Conservation (phyloP, 2,329 filamentous ascomycete species). For the Raffaelea albimanens region DNA sequence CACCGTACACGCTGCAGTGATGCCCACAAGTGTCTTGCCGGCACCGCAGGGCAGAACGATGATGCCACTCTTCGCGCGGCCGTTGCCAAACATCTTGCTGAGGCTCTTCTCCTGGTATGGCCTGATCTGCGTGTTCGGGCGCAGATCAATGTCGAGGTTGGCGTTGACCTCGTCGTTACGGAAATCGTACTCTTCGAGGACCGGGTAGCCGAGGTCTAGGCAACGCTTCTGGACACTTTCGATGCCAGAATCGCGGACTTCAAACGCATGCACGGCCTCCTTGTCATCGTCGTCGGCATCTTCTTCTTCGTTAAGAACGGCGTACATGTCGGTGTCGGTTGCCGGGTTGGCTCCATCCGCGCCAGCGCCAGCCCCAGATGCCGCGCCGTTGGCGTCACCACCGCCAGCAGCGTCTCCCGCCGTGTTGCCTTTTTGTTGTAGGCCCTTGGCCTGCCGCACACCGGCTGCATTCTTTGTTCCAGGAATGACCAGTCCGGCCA, state of each 20-base stretch:
- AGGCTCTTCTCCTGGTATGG: conserved; percentile 95
- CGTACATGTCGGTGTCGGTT: conserved; percentile 36
- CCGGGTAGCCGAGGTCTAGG: conserved; percentile 73
- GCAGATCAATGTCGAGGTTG: conserved; percentile 86
- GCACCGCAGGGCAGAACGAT: conserved; percentile 95
- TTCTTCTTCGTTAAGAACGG: conserved; percentile 49
- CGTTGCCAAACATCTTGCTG: conserved; percentile 99
- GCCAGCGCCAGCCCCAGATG: neutral
- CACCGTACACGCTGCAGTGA: conserved; percentile 94
- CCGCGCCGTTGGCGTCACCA: neutral
- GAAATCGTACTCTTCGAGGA: conserved; percentile 96
- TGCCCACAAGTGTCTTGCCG: conserved; percentile 95
- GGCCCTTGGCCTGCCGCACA: conserved; percentile 58
- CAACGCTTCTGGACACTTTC: conserved; percentile 86
- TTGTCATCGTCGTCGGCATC: conserved; percentile 76
- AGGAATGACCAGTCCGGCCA: conserved; percentile 81
- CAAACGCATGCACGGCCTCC: conserved; percentile 85
- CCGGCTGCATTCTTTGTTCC: conserved; percentile 91
- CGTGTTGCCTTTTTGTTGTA: conserved; percentile 2
- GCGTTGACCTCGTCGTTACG: conserved; percentile 82
- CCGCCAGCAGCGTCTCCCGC: neutral
- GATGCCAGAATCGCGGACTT: conserved; percentile 74
- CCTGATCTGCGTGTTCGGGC: conserved; percentile 80
- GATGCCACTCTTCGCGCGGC: conserved; percentile 91
- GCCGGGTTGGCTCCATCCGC: conserved; percentile 18